Conservation (phyloP, 2,329 filamentous ascomycete genomes). For the Exserohilum rostratum region DNA sequence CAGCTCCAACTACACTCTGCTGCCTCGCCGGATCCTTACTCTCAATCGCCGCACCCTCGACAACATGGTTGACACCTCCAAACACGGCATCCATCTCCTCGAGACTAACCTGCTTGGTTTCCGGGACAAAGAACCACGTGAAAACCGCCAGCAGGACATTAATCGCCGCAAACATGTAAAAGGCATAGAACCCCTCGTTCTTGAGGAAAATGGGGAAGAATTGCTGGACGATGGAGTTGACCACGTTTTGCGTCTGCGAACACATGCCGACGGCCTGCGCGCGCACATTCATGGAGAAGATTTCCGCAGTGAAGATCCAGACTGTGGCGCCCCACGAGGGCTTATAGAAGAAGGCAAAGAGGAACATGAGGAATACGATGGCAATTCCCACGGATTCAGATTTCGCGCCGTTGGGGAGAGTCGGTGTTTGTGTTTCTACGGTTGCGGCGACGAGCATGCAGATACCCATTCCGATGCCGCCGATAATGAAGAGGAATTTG, state of each 20-base stretch:
- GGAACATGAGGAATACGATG: constrained; percentile 71
- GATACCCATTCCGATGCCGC: constrained; percentile 69
- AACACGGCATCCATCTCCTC: constrained; percentile 65
- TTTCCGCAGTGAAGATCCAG: constrained; percentile 73
- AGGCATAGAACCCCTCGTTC: constrained; percentile 62
- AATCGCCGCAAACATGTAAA: constrained; percentile 62
- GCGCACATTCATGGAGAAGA: constrained; percentile 75
- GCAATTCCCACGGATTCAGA: constrained; percentile 66
- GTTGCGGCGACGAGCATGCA: constrained; percentile 72
- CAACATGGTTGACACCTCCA: constrained; percentile 62
- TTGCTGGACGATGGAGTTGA: constrained; percentile 71
- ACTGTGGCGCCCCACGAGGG: constrained; percentile 72
- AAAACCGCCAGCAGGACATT: constrained; percentile 51
- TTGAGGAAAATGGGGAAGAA: constrained; percentile 72
- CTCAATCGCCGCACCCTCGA: constrained; percentile 59
- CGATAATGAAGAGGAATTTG: constrained; percentile 71
- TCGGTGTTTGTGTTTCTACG: constrained; percentile 64
- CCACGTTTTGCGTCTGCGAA: constrained; percentile 62
- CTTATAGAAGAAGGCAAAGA: constrained; percentile 68
- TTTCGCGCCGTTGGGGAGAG: constrained; percentile 58
- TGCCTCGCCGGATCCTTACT: constrained; percentile 44
- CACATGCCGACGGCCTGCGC: constrained; percentile 74
- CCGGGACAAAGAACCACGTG: constrained; percentile 52
- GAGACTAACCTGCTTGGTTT: constrained; percentile 55
- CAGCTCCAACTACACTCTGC: constrained; percentile 27